Base-by-base conservation (phyloP, 495 filamentous ascomycete genomes). In the Trichoderma gamsii region DNA sequence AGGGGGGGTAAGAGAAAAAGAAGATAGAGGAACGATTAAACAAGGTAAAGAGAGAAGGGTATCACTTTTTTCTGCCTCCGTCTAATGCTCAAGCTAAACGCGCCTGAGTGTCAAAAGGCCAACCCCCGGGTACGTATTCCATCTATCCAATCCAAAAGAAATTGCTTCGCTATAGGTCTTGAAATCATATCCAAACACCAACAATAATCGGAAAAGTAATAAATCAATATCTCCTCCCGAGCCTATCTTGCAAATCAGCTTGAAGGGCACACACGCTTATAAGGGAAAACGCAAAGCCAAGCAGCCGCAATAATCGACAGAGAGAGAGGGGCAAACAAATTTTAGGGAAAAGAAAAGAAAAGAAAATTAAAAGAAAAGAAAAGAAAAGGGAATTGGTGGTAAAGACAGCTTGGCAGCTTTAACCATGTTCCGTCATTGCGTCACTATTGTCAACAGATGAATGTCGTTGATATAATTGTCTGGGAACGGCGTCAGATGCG, bases 41-140 rank as follows among this genome's bases (percentile, higher is more conserved):
- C 2, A 61, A 32, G 16, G 7, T 32, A 13, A 32, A 21, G 56
- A 25, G 25, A 11, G 16, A 16, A 21, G 56, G 56, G 56, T 61
- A 61, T 61, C 25, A 16, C 56, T 29, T 61, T 15, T 61, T 56
- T 56, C 51, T 61, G 56, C 56, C 23, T 61, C 56, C 27, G 0
- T 61, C 56, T 61, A 61, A 21, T 29, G 25, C 56, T 61, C 56
- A 61, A 61, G 56, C 27, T 18, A 61, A 61, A 61, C 13, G 23
- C 29, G 56, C 56, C 16, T 13, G 56, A 32, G 12, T 32, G 56
- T 29, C 25, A 61, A 61, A 61, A 32, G 27, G 56, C 56, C 56
- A 18, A 52, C 56, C 56, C 56, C 11, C 16, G 16, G 25, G 56
- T 61, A 32, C 25, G 23, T 61, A 25, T 52, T 32, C 56, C 56